Base-by-base conservation (phyloP, 345 rosid genomes). In the Eucalyptus sp. region DNA sequence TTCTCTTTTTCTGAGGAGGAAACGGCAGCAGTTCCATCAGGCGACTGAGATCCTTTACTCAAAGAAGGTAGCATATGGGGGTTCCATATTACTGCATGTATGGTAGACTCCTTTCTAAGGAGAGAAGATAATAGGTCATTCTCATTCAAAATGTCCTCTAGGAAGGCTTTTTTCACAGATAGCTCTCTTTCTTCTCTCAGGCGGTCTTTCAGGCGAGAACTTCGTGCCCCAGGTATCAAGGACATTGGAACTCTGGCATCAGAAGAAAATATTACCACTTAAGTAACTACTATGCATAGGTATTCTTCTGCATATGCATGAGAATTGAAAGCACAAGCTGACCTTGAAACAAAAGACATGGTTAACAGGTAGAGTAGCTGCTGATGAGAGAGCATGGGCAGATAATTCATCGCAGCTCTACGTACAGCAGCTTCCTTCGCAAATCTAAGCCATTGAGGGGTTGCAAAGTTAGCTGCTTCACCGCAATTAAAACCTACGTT, bases 341-440 rank as follows among this genome's bases (percentile, higher is more conserved):
- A 96, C 99, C 99, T 98, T 88, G 96, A 94, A 89, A 95, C 96
- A 89, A 98, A 98, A 33, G 99, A 98, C 99, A 98, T 98, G 37
- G 99, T 98, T 96, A 98, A 92, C 90, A 98, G 96, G 94, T 98
- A 98, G 44, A 98, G 90, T 85, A 98, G 96, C 92, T 98, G 99
- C 92, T 97, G 99, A 94, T 98, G 99, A 64, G 99, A 98, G 90
- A 98, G 97, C 99, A 98, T 98, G 48, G 99, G 99, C 89, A 98
- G 97, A 94, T 96, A 98, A 94, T 96, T 98, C 99, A 98, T 98
- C 86, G 99, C 99, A 89, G 99, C 99, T 92, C 99, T 94, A 13
- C 99, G 99, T 51, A 98, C 96, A 86, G 99, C 99, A 91, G 99
- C 99, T 91, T 96, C 99, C 94, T 96, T 98, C 27, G 99, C 99